Base-by-base conservation (phyloP, 176 grass and related monocot species). In the Bromus sterilis region DNA sequence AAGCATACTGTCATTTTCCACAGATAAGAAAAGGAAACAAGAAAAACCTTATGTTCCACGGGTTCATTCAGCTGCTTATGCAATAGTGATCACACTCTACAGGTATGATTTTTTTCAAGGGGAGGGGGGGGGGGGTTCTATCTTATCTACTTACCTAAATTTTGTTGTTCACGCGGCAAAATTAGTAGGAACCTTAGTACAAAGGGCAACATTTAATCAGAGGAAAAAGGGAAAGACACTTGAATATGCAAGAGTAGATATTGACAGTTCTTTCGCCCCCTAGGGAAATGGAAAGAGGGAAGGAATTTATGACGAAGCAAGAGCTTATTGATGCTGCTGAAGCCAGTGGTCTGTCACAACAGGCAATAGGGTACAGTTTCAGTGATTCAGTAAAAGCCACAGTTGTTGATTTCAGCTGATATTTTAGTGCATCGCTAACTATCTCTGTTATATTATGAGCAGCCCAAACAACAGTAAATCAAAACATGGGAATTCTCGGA, bases 281-380 rank as follows among this genome's bases (percentile, higher is more conserved):
- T 51, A 98, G 95, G 84, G 78, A 65, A 81, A 94, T 89, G 71
- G 36, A 57, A 25, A 84, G 30, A 9, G 90, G 88, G 70, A 88
- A 81, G 36, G 28, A 69, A 62, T 88, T 86, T 81, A 94, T 94
- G 95, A 87, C 81, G 78, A 94, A 89, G 71, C 92, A 93, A 77
- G 92, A 98, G 68, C 87, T 98, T 80, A 94, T 98, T 80, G 90
- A 98, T 83, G 88, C 92, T 29, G 81, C 92, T 39, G 95, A 98
- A 86, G 88, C 86, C 24, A 98, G 95, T 76, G 92, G 95, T 25
- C 84, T 98, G 8, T 94, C 95, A 49, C 82, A 56, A 70, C 82
- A 73, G 15, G 87, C 86, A 63, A 90, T 94, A 57, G 92, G 85
- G 95, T 98, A 76, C 71, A 80, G 59, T 57, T 89, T 86, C 24